These are phyloP conservation scores for Penicillium roqueforti DNA, from an alignment of 495 filamentous ascomycete species.

Conservation along the genomic window DNA sequence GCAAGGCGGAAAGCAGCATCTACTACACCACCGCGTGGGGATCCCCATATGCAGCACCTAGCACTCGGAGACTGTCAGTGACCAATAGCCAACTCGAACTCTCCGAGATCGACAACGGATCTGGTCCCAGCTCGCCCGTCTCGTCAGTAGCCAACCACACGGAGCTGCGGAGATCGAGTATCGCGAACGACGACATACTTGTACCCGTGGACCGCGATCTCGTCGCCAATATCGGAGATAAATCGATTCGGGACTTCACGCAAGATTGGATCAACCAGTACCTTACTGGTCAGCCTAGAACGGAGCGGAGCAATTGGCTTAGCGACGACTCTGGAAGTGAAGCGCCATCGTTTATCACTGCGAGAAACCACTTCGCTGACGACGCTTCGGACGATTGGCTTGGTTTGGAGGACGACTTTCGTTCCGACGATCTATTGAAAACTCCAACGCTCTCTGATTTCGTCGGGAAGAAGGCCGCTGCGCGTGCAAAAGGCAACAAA, in stretches of 20 bases:
- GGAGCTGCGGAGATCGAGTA: conserved; percentile 50
- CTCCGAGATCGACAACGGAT: conserved; percentile 33
- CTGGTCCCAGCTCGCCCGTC: conserved; percentile 36
- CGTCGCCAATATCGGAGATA: conserved; percentile 36
- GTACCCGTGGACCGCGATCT: conserved; percentile 24
- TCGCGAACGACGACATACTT: conserved; percentile 22
- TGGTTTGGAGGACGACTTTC: conserved; percentile 40
- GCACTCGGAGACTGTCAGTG: conserved; percentile 45
- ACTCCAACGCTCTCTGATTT: conserved; percentile 46
- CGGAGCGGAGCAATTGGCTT: conserved; percentile 66
- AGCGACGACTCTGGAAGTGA: conserved; percentile 66
- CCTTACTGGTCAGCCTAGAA: conserved; percentile 55
- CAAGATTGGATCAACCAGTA: conserved; percentile 78
- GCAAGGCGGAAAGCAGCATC: conserved; percentile 41
- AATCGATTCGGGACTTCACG: conserved; percentile 56
- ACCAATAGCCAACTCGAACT: conserved; percentile 43
- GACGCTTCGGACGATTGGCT: conserved; percentile 44
- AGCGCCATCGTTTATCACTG: conserved; percentile 44
- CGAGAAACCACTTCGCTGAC: conserved; percentile 42
- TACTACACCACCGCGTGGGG: conserved; percentile 70
- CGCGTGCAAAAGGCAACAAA: conserved; percentile 43
- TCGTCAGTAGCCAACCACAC: conserved; percentile 48
- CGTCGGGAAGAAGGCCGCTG: conserved; percentile 26
- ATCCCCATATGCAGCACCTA: conserved; percentile 62
- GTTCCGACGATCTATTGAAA: conserved; percentile 38